These are phyloP conservation scores for Hordeum vulgare DNA, from an alignment of 176 grass and related monocot genomes.

Conservation along the genomic window MorexV3_pseudomolecules_assembly NC_058521.1:598316736-598317235, in stretches of 20 bases:
- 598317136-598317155: conserved; percentile 28
- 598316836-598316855: conserved; percentile 77
- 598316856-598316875: conserved; percentile 63
- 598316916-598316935: conserved; percentile 36
- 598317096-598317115: conserved; percentile 63
- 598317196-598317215: conserved; percentile 43
- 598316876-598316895: conserved; percentile 70
- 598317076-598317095: conserved; percentile 43
- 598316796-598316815: conserved; percentile 58
- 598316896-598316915: conserved; percentile 44
- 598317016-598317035: conserved; percentile 59
- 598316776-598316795: conserved; percentile 49
- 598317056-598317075: conserved; percentile 40
- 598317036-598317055: conserved; percentile 54
- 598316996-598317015: conserved; percentile 59
- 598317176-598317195: background rate
- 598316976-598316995: conserved; percentile 58
- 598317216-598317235: background rate
- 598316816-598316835: conserved; percentile 57
- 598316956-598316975: conserved; percentile 54
- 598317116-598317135: conserved; percentile 48
- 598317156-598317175: background rate
- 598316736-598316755: conserved; percentile 39
- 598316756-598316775: conserved; percentile 50
- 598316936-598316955: conserved; percentile 36